Percentiles rank a stretch among this genome's conserved stretches.
These are phyloP conservation scores for Corylus heterophylla DNA, from an alignment of 306 rosid genomes.

Conservation along the genomic window DNA sequence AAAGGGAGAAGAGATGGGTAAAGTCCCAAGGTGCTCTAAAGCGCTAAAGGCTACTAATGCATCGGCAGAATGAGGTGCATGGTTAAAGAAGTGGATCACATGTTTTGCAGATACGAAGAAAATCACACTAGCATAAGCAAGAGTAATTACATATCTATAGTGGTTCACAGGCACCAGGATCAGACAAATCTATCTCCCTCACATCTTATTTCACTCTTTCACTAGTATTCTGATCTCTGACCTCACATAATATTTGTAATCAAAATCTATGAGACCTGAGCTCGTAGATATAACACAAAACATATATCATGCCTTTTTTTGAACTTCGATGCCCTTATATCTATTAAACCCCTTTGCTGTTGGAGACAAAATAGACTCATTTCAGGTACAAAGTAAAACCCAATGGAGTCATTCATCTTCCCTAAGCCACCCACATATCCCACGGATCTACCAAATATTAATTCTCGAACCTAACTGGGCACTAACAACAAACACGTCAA, in stretches of 20 bases:
- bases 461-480: not conserved
- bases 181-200: not conserved
- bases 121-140: slow-evolving; percentile 1
- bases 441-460: not conserved
- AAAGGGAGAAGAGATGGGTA: too few species aligned
- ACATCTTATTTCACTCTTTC: too few species aligned
- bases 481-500: not conserved
- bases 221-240: not conserved
- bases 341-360: not conserved
- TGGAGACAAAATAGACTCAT: not conserved
- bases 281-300: not conserved
- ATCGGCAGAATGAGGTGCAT: too few species aligned
- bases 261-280: not conserved
- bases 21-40: not conserved
- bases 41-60: not conserved
- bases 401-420: not conserved
- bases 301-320: not conserved
- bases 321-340: not conserved
- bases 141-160: not conserved
- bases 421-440: not conserved
- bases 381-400: not conserved
- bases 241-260: not conserved
- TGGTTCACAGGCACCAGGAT: not conserved
- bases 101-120: not conserved
- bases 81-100: not conserved